These are phyloP conservation scores for Wallemia hederae DNA, from an alignment of 1,284 basidiomycete species.

Conservation along the genomic window DNA sequence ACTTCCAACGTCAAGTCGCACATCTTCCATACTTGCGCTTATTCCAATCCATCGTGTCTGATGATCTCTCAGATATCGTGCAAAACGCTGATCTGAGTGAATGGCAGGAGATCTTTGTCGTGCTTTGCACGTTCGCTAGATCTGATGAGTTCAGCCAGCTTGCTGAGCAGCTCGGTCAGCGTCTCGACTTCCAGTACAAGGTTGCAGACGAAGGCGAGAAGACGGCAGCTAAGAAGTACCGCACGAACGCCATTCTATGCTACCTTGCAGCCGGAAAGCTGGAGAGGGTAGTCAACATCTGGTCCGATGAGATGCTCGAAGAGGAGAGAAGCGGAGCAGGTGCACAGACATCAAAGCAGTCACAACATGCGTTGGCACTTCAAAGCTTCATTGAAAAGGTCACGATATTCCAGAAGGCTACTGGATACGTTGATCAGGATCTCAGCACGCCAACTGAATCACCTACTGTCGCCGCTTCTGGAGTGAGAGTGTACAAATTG, in stretches of 20 bases:
- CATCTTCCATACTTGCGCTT: conserved; percentile 66
- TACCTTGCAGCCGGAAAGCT: conserved; percentile 59
- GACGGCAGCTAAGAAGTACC: conserved; percentile 26
- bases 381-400: conserved; percentile 95
- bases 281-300: conserved; percentile 68
- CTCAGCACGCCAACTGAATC: conserved; percentile 23
- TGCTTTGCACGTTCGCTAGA: conserved; percentile 76
- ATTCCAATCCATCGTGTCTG: conserved; percentile 79
- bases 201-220: conserved; percentile 22
- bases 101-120: conserved; percentile 93
- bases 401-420: conserved; percentile 68
- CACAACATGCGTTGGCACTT: conserved; percentile 59
- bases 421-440: conserved; percentile 59
- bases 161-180: conserved; percentile 67
- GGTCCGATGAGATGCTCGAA: conserved; percentile 69
- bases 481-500: conserved; percentile 48
- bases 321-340: conserved; percentile 29
- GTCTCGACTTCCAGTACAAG: conserved; percentile 57
- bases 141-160: conserved; percentile 57
- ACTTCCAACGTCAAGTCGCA: conserved; percentile 57
- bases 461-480: conserved; percentile 15
- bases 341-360: conserved; percentile 30
- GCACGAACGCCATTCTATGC: conserved; percentile 74
- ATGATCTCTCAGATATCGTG: conserved; percentile 72
- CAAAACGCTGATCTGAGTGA: conserved; percentile 83